These are phyloP conservation scores for Diaporthe citriasiana DNA, from an alignment of 2,329 filamentous ascomycete species.

Conservation along the genomic window DNA sequence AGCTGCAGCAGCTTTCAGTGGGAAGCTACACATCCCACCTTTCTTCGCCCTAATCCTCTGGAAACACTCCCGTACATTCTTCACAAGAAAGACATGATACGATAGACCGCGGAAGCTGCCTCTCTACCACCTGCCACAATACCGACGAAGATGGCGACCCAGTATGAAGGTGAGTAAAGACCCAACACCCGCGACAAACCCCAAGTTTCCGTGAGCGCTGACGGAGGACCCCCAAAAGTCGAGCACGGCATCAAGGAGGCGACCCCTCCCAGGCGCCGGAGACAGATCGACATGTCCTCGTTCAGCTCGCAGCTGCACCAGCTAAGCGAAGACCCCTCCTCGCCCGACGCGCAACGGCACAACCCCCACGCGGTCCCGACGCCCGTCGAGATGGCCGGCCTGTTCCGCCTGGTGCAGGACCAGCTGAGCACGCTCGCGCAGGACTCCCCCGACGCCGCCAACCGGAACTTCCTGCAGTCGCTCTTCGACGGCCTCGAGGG, in stretches of 20 bases:
- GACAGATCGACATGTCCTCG: constrained; percentile 74
- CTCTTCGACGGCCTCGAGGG: constrained; percentile 64
- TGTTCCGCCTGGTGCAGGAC: constrained; percentile 72
- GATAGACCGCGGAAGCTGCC: neutral
- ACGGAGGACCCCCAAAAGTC: constrained; percentile 58
- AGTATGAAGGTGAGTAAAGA: constrained; percentile 65
- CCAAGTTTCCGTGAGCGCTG: constrained; percentile 13
- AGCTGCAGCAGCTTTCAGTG: constrained; percentile 1
- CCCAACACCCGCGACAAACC: neutral
- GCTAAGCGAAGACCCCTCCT: constrained; percentile 54
- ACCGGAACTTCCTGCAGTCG: constrained; percentile 63
- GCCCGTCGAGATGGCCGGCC: constrained; percentile 69
- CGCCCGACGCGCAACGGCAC: constrained; percentile 55
- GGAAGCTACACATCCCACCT: neutral
- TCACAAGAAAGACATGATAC: neutral
- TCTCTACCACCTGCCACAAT: neutral
- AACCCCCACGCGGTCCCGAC: constrained; percentile 72
- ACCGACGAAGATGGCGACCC: constrained; percentile 62
- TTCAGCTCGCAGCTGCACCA: constrained; percentile 72
- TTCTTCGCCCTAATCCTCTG: neutral
- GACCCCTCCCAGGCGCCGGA: constrained; percentile 58
- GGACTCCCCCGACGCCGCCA: constrained; percentile 63
- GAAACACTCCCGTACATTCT: neutral
- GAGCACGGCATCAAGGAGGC: constrained; percentile 73
- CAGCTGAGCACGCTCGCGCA: constrained; percentile 67